Percentiles rank a stretch among this genome's conserved stretches.
These are phyloP conservation scores for Inga laurina DNA, from an alignment of 306 rosid species.

Conservation along the genomic window DNA sequence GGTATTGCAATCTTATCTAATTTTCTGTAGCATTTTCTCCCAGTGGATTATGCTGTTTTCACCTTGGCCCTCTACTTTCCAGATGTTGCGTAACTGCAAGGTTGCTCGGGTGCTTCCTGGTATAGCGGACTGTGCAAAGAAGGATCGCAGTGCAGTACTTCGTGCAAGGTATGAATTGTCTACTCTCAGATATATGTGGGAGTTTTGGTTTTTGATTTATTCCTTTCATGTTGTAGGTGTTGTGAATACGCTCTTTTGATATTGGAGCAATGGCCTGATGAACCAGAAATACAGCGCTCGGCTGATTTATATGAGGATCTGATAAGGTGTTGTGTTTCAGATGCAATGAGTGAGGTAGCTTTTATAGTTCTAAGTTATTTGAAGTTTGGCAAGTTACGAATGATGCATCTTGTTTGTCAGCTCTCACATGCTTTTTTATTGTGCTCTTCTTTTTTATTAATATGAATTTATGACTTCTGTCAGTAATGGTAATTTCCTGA, in stretches of 20 bases:
- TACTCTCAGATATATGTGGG: not conserved
- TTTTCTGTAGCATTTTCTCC: not conserved
- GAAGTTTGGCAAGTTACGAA: conserved; percentile 6
- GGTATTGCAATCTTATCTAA: conserved; percentile 48
- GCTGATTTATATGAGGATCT: conserved; percentile 91
- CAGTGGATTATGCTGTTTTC: conserved; percentile 23
- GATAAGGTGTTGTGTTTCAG: conserved; percentile 92
- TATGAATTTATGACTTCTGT: not conserved
- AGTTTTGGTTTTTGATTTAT: conserved; percentile 31
- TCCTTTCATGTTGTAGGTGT: conserved; percentile 60
- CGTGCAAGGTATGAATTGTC: conserved; percentile 82
- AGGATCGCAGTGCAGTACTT: conserved; percentile 86
- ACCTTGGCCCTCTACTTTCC: conserved; percentile 32
- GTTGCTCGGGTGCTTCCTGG: conserved; percentile 93
- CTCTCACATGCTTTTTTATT: conserved; percentile 21
- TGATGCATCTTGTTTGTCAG: conserved; percentile 23
- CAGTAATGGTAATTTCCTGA: not conserved
- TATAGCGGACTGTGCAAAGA: conserved; percentile 86
- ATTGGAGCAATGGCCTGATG: conserved; percentile 98
- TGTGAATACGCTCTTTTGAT: conserved; percentile 95
- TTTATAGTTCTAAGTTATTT: conserved; percentile 22
- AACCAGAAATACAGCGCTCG: conserved; percentile 87
- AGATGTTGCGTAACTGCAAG: conserved; percentile 97
- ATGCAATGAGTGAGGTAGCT: conserved; percentile 98
- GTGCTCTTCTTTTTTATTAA: conserved; percentile 5